Evolutionary conservation across 768 basidiomycete species (phyloP).

Genomic region (Symmetrospora coprosmae): DNA sequence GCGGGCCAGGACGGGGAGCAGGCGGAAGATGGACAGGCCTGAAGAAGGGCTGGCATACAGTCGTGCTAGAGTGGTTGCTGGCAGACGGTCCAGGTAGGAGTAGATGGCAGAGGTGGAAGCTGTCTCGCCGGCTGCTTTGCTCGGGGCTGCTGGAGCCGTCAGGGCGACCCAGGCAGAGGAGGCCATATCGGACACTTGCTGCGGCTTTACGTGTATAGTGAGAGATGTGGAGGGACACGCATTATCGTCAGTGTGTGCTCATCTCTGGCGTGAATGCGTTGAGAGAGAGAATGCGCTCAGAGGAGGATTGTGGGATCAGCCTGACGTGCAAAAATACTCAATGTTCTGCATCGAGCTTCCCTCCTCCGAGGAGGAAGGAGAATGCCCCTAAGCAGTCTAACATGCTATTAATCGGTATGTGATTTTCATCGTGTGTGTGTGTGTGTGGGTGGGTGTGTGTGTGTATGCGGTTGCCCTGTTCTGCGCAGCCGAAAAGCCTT

Average conservation of each 20-base stretch:
- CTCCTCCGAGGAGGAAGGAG: too few relatives aligned
- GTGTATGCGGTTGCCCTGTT: too few relatives aligned
- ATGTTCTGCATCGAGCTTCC: not conserved
- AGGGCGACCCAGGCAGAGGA: slow-evolving; percentile 18
- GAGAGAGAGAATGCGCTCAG: not conserved
- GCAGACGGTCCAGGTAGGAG: slow-evolving; percentile 63
- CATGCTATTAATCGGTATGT: slow-evolving; percentile 23
- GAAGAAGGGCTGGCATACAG: slow-evolving; percentile 74
- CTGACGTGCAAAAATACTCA: slow-evolving; percentile 25
- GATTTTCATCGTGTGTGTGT: slow-evolving; percentile 9
- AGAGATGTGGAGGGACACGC: not conserved
- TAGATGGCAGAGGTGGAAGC: slow-evolving; percentile 28
- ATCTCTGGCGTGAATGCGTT: not conserved
- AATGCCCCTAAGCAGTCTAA: slow-evolving; percentile 23
- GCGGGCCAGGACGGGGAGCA: slow-evolving; percentile 62
- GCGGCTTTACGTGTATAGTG: not conserved
- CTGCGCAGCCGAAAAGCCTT: too few relatives aligned
- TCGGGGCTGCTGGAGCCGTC: slow-evolving; percentile 1
- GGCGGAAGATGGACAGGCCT: slow-evolving; percentile 75
- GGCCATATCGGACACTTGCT: not conserved
- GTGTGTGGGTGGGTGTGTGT: not conserved
- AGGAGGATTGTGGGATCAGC: slow-evolving; percentile 16
- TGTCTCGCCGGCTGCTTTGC: not conserved
- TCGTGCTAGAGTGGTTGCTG: slow-evolving; percentile 59
- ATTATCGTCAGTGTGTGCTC: not conserved